These are phyloP conservation scores for Juncus inflexus DNA, from an alignment of 176 grass and related monocot genomes.

Conservation along the genomic window DNA sequence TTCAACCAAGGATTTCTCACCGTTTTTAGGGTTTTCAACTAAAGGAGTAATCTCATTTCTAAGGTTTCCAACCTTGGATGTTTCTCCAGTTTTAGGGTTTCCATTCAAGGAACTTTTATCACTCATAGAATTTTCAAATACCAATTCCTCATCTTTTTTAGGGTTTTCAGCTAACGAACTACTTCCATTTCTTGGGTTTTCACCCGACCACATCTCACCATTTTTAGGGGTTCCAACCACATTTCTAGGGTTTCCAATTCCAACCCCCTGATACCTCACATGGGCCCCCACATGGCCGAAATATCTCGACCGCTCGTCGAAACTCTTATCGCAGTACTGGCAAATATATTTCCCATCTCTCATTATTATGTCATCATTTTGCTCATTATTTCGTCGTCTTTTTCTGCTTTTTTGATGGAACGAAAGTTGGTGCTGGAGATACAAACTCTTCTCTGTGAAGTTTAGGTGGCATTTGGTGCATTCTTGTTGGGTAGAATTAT, in stretches of 20 bases:
- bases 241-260: slow-evolving; percentile 36
- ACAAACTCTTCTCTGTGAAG: slow-evolving; percentile 45
- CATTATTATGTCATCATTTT: slow-evolving; percentile 34
- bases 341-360: slow-evolving; percentile 87
- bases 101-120: background rate
- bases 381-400: slow-evolving; percentile 46
- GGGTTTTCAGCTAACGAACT: slow-evolving; percentile 8
- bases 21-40: background rate
- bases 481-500: slow-evolving; percentile 1
- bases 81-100: slow-evolving; percentile 12
- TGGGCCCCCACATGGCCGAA: slow-evolving; percentile 67
- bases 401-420: slow-evolving; percentile 56
- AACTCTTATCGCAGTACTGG: slow-evolving; percentile 64
- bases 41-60: slow-evolving; percentile 16
- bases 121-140: background rate
- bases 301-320: slow-evolving; percentile 60
- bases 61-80: background rate
- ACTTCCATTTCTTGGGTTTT: slow-evolving; percentile 23
- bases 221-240: slow-evolving; percentile 26
- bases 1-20: background rate
- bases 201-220: slow-evolving; percentile 29
- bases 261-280: slow-evolving; percentile 58
- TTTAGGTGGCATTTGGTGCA: slow-evolving; percentile 55
- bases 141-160: slow-evolving; percentile 22
- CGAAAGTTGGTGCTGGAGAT: slow-evolving; percentile 52